A percentile compares a stretch with the other conserved stretches of the same genome.
These are phyloP conservation scores for Poterioochromonas sp. DNA, from an alignment of 352 stramenopile species.

Conservation along the genomic window DNA sequence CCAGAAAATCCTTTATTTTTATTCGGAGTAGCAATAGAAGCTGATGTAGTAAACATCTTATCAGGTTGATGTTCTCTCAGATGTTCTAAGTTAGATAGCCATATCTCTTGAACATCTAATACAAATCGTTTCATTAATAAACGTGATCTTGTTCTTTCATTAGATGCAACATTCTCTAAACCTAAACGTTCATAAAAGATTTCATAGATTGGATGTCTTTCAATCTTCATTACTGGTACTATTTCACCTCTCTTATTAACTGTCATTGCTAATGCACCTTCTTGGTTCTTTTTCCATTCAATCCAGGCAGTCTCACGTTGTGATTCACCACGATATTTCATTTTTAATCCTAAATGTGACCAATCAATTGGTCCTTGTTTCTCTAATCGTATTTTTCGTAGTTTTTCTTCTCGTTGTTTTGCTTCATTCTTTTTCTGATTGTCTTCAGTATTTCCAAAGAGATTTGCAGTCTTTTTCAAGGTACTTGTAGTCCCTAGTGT, in stretches of 20 bases:
- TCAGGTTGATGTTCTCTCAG: conserved; percentile 54
- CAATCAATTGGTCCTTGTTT: conserved; percentile 31
- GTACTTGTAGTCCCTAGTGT: too few species aligned
- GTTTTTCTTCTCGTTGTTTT: too few species aligned
- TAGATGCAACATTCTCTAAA: conserved; percentile 58
- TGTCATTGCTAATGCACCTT: neutral
- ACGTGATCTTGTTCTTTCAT: conserved; percentile 54
- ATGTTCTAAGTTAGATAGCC: conserved; percentile 76
- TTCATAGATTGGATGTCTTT: conserved; percentile 57
- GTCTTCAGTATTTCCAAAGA: too few species aligned
- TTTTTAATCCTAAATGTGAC: neutral
- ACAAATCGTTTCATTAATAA: conserved; percentile 69
- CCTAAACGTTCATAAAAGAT: conserved; percentile 54
- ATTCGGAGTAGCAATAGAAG: neutral
- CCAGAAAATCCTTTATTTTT: neutral
- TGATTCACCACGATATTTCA: conserved; percentile 17
- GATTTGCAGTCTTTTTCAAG: too few species aligned
- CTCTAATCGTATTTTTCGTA: too few species aligned
- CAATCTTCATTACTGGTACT: conserved; percentile 50
- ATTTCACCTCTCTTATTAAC: conserved; percentile 13
- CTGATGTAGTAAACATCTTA: neutral
- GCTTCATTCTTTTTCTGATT: too few species aligned
- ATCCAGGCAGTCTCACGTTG: conserved; percentile 15
- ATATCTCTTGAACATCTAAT: conserved; percentile 74
- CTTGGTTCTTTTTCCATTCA: neutral